A percentile compares a stretch with the other conserved stretches of the same genome.
phyloP scores from a whole-genome alignment of 352 stramenopile genomes.

The Peronosclerospora sorghi region DNA sequence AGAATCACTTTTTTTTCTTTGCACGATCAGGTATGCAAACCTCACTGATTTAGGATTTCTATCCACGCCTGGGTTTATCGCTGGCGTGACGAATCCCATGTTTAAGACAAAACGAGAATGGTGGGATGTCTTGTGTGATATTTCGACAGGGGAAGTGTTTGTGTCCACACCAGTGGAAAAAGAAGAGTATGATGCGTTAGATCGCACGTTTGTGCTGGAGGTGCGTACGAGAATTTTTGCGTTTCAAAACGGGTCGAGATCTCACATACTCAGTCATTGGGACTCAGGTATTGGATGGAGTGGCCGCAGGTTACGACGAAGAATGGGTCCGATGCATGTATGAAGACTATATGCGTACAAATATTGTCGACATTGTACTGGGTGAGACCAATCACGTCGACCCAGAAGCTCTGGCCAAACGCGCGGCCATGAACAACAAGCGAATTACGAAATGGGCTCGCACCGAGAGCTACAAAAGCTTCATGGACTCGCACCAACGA shows the following conservation, averaged over 20 bases:
- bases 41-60: conserved; percentile 84
- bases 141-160: conserved; percentile 71
- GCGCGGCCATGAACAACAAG: conserved; percentile 78
- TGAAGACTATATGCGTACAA: conserved; percentile 81
- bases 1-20: too few relatives aligned
- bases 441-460: conserved; percentile 81
- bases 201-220: conserved; percentile 68
- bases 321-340: conserved; percentile 84
- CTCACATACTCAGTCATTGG: background rate
- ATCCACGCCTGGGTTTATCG: conserved; percentile 74
- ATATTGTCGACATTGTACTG: conserved; percentile 69
- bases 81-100: conserved; percentile 87
- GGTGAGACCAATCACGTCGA: conserved; percentile 72
- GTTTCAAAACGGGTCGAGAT: background rate
- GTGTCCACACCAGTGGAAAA: conserved; percentile 46
- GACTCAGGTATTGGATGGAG: conserved; percentile 62
- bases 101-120: conserved; percentile 86
- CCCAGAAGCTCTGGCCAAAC: conserved; percentile 54
- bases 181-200: conserved; percentile 59
- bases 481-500: conserved; percentile 44
- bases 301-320: conserved; percentile 69
- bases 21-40: conserved; percentile 69
- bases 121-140: conserved; percentile 86
- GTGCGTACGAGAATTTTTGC: conserved; percentile 13
- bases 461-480: conserved; percentile 80